Base-by-base conservation (phyloP, 257 asterid genomes). In the Dorcoceras hygrometricum region DNA sequence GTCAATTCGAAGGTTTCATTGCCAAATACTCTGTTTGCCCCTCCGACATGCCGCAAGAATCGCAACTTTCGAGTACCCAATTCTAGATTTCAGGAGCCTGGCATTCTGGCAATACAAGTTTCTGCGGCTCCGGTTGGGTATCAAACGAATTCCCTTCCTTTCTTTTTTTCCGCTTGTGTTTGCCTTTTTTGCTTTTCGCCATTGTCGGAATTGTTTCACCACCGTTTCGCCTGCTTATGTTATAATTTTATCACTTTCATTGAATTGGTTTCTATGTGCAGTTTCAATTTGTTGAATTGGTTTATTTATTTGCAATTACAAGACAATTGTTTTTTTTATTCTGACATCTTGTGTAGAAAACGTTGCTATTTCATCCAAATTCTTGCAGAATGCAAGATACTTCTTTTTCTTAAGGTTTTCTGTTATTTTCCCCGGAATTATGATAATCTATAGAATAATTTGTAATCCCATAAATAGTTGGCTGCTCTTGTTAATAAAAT, bases 121-220 rank as follows among this genome's bases (percentile, higher is more conserved):
- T 78, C 82, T 34, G 61, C 83, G 3, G 43, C 82, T 39, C 65
- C 81, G 8, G 11, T 71, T 62, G 89, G 86, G 97, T 90, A 84
- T 22, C 4, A 51, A 23, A 28, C 24, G 71, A 4, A 50, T 18
- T 4, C 3, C 6, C 8, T 60, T 57, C 58, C 63, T 8, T 19
- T 63, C 14, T 19, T 34, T 20, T 61, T 7, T 0, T n/a, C n/a
- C n/a, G n/a, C n/a, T n/a, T n/a, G n/a, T n/a, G n/a, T n/a, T n/a
- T n/a, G n/a, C n/a, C n/a, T n/a, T n/a, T 27, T 65, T 60, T 6
- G 46, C 6, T 32, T n/a, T 22, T 23, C 5, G 14, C 23, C 23
- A 24, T 1, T 4, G 67, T 39, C 16, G 4, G 19, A 19, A 59
- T 57, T n/a, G 18, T 53, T 25, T 27, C 14, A 0, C 68, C 27